These are phyloP conservation scores for Primulina tabacum DNA, from an alignment of 257 asterid genomes.

Conservation along the genomic window DNA sequence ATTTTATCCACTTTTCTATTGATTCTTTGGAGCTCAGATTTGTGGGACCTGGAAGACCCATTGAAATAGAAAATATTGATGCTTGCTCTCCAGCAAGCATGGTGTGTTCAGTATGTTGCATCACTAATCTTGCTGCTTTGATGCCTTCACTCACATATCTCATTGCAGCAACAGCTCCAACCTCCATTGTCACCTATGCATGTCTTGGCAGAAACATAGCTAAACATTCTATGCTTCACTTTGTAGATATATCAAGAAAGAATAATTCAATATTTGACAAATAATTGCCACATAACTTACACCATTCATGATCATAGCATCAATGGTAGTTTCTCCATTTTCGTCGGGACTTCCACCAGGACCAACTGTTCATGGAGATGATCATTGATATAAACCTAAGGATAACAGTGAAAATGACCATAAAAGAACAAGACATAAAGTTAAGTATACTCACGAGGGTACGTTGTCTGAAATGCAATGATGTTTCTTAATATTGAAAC, in stretches of 20 bases:
- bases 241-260: conserved; percentile 13
- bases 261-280: conserved; percentile 11
- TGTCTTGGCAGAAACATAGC: conserved; percentile 49
- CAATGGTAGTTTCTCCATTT: conserved; percentile 91
- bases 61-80: conserved; percentile 77
- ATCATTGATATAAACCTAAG: conserved; percentile 6
- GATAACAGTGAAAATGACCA: conserved; percentile 9
- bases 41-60: conserved; percentile 93
- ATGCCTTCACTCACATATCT: conserved; percentile 83
- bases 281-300: conserved; percentile 36
- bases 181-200: conserved; percentile 96
- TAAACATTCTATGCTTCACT: conserved; percentile 16
- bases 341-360: conserved; percentile 99
- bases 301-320: conserved; percentile 98
- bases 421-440: background rate
- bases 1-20: conserved; percentile 62
- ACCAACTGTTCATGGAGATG: conserved; percentile 61
- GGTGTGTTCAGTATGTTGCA: conserved; percentile 81
- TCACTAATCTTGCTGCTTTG: conserved; percentile 78
- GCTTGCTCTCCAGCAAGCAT: conserved; percentile 97
- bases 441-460: background rate
- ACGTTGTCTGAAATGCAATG: background rate
- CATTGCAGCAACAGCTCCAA: conserved; percentile 98
- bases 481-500: conserved; percentile 6
- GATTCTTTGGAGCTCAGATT: conserved; percentile 89